A percentile compares a stretch with the other conserved stretches of the same genome.
phyloP scores from a whole-genome alignment of 2,329 filamentous ascomycete genomes.

The Verticillium alfalfae region DNA sequence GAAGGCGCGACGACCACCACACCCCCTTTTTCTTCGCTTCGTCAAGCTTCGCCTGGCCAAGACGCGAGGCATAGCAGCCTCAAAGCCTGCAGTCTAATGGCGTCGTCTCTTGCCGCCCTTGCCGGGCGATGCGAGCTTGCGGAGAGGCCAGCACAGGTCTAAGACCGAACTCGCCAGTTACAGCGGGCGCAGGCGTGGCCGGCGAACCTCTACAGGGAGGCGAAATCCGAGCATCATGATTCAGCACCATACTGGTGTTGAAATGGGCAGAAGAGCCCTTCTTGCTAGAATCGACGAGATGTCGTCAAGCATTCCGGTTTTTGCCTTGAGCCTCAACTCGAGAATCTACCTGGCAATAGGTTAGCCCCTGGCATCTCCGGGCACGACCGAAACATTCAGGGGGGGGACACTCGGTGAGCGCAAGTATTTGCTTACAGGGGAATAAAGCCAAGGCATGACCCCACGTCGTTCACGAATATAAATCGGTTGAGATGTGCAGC shows the following conservation, averaged over 20 bases:
- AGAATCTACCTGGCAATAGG: not conserved
- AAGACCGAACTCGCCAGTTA: not conserved
- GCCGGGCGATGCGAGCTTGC: not conserved
- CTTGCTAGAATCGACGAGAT: not conserved
- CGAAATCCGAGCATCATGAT: no score
- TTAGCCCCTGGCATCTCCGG: not conserved
- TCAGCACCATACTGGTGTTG: no score
- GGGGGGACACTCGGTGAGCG: not conserved
- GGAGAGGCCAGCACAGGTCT: not conserved
- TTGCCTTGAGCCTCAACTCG: not conserved
- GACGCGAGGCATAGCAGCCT: not conserved
- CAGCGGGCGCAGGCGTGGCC: not conserved
- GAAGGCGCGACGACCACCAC: not conserved
- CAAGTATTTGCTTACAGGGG: not conserved
- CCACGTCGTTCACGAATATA: not conserved
- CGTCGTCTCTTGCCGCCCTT: not conserved
- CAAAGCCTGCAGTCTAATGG: not conserved
- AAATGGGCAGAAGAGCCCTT: not conserved
- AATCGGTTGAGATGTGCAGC: not conserved
- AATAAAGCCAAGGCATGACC: not conserved
- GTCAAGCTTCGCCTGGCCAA: not conserved
- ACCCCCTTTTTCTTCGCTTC: not conserved
- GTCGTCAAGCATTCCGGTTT: not conserved
- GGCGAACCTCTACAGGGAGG: not conserved
- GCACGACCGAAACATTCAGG: not conserved